Evolutionary conservation across 768 basidiomycete genomes (phyloP).

Genomic region (Trametes gibbosa): DNA sequence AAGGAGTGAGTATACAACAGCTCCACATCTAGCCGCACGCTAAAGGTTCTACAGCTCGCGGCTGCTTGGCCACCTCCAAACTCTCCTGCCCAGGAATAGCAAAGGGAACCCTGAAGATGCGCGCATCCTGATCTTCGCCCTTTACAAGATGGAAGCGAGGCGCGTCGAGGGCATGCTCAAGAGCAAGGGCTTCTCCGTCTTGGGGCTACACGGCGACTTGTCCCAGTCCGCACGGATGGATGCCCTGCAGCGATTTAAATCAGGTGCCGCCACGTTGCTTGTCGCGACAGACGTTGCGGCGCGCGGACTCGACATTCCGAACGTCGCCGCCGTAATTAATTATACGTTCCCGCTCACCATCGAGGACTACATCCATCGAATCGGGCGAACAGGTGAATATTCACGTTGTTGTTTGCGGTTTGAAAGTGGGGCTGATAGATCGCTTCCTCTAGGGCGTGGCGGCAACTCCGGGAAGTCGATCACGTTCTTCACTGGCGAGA

Average conservation of each 20-base stretch:
- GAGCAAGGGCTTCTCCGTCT: slow-evolving; percentile 73
- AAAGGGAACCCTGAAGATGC: slow-evolving; percentile 51
- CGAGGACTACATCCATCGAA: slow-evolving; percentile 90
- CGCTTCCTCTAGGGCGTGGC: slow-evolving; percentile 63
- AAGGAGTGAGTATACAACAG: slow-evolving; percentile 72
- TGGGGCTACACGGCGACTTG: slow-evolving; percentile 89
- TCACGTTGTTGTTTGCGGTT: neutral
- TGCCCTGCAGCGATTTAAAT: slow-evolving; percentile 84
- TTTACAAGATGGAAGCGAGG: slow-evolving; percentile 97
- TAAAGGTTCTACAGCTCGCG: slow-evolving; percentile 45
- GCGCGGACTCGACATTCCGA: slow-evolving; percentile 94
- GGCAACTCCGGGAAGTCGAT: slow-evolving; percentile 88
- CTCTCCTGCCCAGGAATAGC: slow-evolving; percentile 60
- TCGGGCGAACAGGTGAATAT: slow-evolving; percentile 78
- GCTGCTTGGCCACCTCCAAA: slow-evolving; percentile 53
- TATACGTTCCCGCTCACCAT: slow-evolving; percentile 98
- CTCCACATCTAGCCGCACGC: neutral
- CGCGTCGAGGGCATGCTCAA: slow-evolving; percentile 81
- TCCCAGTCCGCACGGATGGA: slow-evolving; percentile 80
- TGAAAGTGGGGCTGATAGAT: neutral
- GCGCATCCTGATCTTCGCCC: slow-evolving; percentile 86
- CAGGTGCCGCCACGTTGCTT: slow-evolving; percentile 72
- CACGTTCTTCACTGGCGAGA: slow-evolving; percentile 95
- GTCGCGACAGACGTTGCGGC: slow-evolving; percentile 99
- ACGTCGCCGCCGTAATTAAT: slow-evolving; percentile 92